These are phyloP conservation scores for Nematocida parisii DNA, from an alignment of 371 early-diverging fungal species.

Conservation along the genomic window DNA sequence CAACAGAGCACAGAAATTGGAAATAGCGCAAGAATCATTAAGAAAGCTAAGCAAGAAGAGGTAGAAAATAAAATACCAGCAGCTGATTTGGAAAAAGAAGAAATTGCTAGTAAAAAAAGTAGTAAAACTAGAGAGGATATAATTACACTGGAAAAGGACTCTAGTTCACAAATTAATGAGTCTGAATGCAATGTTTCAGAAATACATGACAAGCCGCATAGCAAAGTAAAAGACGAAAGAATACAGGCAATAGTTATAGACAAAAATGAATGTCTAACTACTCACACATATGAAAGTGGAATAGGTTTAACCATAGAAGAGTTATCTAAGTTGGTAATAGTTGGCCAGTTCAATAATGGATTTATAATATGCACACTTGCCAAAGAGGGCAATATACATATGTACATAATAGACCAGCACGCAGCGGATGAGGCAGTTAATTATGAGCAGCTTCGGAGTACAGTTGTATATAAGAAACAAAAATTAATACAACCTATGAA, in stretches of 20 bases:
- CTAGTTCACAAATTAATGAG: neutral
- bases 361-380: slow-evolving; percentile 79
- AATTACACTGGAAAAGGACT: neutral
- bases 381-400: slow-evolving; percentile 71
- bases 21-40: neutral
- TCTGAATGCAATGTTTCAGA: neutral
- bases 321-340: slow-evolving; percentile 77
- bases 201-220: neutral
- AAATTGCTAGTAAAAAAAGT: neutral
- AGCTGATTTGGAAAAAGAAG: neutral
- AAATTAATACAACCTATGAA: slow-evolving; percentile 71
- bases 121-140: neutral
- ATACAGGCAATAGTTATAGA: slow-evolving; percentile 11
- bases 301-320: slow-evolving; percentile 73
- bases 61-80: neutral
- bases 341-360: slow-evolving; percentile 95
- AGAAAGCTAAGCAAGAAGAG: neutral
- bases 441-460: slow-evolving; percentile 74
- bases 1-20: neutral
- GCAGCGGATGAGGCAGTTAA: slow-evolving; percentile 94
- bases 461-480: slow-evolving; percentile 72
- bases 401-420: slow-evolving; percentile 94
- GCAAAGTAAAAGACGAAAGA: neutral
- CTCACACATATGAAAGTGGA: neutral
- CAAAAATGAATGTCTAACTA: slow-evolving; percentile 11